Evolutionary conservation across 768 basidiomycete genomes (phyloP).

Genomic region (Gloeophyllum trabeum): DNA sequence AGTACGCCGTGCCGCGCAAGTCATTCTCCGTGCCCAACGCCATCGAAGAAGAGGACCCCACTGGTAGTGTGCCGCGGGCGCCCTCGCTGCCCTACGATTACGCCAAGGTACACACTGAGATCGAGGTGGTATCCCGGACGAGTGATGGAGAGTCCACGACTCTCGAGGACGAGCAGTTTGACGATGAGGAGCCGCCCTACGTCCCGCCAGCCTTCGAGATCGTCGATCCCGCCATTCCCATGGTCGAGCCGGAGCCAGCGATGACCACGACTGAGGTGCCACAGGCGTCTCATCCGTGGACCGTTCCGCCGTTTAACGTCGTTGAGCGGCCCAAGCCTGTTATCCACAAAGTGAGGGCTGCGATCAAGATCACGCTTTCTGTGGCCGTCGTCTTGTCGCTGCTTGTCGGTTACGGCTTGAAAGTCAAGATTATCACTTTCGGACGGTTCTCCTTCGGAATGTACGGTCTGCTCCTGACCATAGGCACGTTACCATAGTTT

Average conservation of each 20-base stretch:
- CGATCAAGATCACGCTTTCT: constrained; percentile 5
- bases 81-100: too few relatives aligned
- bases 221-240: constrained; percentile 9
- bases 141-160: too few relatives aligned
- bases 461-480: constrained; percentile 6
- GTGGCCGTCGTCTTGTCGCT: constrained; percentile 3
- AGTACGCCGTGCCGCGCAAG: too few relatives aligned
- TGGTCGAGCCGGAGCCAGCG: constrained; percentile 3
- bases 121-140: too few relatives aligned
- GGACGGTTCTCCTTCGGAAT: constrained; percentile 7
- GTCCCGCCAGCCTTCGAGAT: constrained; percentile 7
- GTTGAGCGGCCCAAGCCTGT: constrained; percentile 4
- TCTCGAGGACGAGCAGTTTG: constrained; percentile 5
- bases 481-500: constrained; percentile 4
- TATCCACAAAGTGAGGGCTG: neutral
- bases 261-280: neutral
- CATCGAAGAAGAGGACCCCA: too few relatives aligned
- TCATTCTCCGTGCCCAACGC: too few relatives aligned
- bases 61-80: too few relatives aligned
- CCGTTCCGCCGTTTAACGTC: constrained; percentile 6
- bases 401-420: constrained; percentile 6
- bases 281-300: constrained; percentile 7
- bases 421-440: constrained; percentile 6
- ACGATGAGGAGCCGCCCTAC: constrained; percentile 1
- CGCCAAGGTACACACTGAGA: too few relatives aligned